Base-by-base conservation (phyloP, 164 flowering plant genomes). In the Berberis thunbergii region DNA sequence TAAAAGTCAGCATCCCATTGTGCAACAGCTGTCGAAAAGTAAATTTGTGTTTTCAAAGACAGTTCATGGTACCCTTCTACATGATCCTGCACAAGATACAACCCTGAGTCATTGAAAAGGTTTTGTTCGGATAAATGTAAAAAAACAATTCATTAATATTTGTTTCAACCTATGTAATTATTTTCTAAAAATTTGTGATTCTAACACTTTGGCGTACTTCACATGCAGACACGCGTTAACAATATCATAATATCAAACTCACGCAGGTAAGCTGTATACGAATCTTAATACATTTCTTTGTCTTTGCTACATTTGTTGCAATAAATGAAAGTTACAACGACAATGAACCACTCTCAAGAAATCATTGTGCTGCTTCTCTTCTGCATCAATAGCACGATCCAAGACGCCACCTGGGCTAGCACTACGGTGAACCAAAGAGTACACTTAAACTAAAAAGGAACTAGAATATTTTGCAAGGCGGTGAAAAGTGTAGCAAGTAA, bases 1-100 rank as follows among this genome's bases (percentile, higher is more conserved):
- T 81, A 93, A 69, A 88, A 93, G 62, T 93, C 96, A 64, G 98
- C 96, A 81, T 93, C 97, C 97, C 96, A 93, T 70, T 67, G 83
- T n/a, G 91, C 84, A 62, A 86, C 95, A 66, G 91, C 98, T 6
- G 91, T 85, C 52, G 97, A 81, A 57, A 94, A 94, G 77, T 82
- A 91, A 65, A 74, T 80, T 80, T 87, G 87, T 8, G 98, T 93
- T 71, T 93, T 93, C 53, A 89, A 75, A 46, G 98, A 88, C 70
- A 93, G 72, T 67, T 87, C 91, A 69, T 87, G 97, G 69, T 93
- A 93, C 11, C 97, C 98, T 86, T 93, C 98, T 3, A 88, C 74
- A 70, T 93, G 98, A 68, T 88, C 77, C 98, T 91, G 91, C 76
- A 76, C 60, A 49, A 58, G 44, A 64, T 26, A 26, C 26, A 26